These are phyloP conservation scores for Amanita inopinata DNA, from an alignment of 768 basidiomycete species.

Conservation along the genomic window DNA sequence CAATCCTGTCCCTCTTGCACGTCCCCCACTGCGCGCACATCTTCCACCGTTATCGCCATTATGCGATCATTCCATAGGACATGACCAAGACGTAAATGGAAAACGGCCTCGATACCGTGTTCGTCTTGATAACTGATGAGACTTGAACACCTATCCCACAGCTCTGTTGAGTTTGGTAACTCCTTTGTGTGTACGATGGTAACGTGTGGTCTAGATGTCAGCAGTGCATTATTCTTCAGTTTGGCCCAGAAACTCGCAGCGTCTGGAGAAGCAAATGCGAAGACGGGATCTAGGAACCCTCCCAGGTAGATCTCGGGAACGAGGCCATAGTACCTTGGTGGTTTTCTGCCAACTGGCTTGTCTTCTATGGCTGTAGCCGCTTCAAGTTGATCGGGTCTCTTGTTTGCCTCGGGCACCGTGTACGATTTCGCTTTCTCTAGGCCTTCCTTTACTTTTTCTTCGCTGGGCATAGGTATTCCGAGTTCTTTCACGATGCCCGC, in stretches of 20 bases:
- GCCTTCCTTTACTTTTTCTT: constrained; percentile 48
- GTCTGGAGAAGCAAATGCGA: constrained; percentile 24
- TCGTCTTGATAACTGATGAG: constrained; percentile 33
- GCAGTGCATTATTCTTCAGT: constrained; percentile 34
- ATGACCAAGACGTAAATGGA: constrained; percentile 48
- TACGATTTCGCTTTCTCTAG: constrained; percentile 35
- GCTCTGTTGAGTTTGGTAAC: constrained; percentile 18
- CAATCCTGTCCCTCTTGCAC: constrained; percentile 14
- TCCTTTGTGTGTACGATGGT: constrained; percentile 71
- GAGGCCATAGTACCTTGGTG: constrained; percentile 70
- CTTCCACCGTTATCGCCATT: constrained; percentile 53
- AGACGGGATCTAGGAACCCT: constrained; percentile 30
- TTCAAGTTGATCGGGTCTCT: constrained; percentile 13
- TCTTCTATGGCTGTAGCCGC: constrained; percentile 20
- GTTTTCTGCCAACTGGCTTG: no score
- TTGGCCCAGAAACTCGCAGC: constrained; percentile 36
- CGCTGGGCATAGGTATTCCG: constrained; percentile 39
- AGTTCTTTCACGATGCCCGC: constrained; percentile 47
- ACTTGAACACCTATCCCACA: constrained; percentile 41
- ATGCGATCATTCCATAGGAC: constrained; percentile 58
- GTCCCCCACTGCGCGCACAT: constrained; percentile 29
- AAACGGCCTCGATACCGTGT: constrained; percentile 31
- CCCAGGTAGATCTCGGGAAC: constrained; percentile 63
- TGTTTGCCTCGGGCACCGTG: constrained; percentile 21
- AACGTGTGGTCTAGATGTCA: constrained; percentile 65